Evolutionary conservation across 1,284 basidiomycete species (phyloP).

Genomic region (Blastosporella zonata): DNA sequence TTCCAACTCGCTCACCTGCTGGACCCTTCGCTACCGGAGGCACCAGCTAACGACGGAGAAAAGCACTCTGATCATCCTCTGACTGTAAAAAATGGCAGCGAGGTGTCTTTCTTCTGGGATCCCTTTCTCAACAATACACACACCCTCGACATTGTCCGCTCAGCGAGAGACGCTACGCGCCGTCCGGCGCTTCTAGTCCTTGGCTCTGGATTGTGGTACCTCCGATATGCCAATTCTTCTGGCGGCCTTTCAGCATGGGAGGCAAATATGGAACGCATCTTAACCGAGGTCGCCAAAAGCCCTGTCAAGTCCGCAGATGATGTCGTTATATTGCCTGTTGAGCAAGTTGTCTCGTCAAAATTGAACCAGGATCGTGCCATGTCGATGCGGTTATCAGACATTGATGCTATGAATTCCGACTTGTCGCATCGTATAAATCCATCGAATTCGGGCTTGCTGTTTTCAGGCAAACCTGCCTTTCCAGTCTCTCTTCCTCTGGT

Average conservation of each 20-base stretch:
- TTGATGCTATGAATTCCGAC: constrained; percentile 88
- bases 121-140: constrained; percentile 74
- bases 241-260: constrained; percentile 80
- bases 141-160: constrained; percentile 38
- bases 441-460: constrained; percentile 26
- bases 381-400: constrained; percentile 72
- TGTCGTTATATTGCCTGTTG: constrained; percentile 77
- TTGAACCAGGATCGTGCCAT: constrained; percentile 60
- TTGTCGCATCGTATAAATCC: constrained; percentile 65
- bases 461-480: constrained; percentile 19
- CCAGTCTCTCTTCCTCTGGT: constrained; percentile 66
- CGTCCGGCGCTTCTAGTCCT: constrained; percentile 69
- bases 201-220: constrained; percentile 86
- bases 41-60: constrained; percentile 51
- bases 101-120: constrained; percentile 76
- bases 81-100: constrained; percentile 41
- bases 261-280: constrained; percentile 60
- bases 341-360: constrained; percentile 57
- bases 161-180: constrained; percentile 7
- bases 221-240: constrained; percentile 65
- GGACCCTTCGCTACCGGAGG: constrained; percentile 53
- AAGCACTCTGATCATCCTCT: constrained; percentile 69
- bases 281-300: constrained; percentile 45
- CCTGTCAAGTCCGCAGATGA: constrained; percentile 55
- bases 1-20: constrained; percentile 66